phyloP scores from a whole-genome alignment of 495 filamentous ascomycete species.

The Xylona heveae region DNA sequence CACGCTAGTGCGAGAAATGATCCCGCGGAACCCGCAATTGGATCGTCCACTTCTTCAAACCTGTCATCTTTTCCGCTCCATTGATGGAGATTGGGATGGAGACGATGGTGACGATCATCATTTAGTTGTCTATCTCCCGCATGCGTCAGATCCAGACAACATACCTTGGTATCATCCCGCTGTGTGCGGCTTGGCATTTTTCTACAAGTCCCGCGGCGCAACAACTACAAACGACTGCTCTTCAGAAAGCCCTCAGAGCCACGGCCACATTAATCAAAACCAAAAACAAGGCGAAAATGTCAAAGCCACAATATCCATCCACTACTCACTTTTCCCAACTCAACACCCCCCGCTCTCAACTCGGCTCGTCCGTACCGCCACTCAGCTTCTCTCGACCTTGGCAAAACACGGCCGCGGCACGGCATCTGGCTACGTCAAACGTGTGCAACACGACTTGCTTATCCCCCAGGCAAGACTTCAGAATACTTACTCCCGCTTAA shows the following conservation, averaged over 20 bases:
- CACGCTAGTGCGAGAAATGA: constrained; percentile 47
- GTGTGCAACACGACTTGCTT: constrained; percentile 54
- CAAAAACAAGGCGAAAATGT: no score
- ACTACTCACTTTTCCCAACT: constrained; percentile 40
- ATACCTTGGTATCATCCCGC: constrained; percentile 77
- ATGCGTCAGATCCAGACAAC: constrained; percentile 33
- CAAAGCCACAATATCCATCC: constrained; percentile 36
- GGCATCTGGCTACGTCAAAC: constrained; percentile 42
- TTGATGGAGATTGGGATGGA: constrained; percentile 6
- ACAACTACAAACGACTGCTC: constrained; percentile 9
- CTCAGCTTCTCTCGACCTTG: constrained; percentile 46
- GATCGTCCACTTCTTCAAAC: constrained; percentile 62
- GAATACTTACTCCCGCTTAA: constrained; percentile 63
- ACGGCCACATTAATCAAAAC: no score
- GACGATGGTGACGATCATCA: constrained; percentile 15
- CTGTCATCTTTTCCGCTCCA: constrained; percentile 37
- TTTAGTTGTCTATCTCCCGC: constrained; percentile 63
- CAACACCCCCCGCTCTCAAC: constrained; percentile 11
- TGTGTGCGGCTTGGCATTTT: constrained; percentile 48
- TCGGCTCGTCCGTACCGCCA: constrained; percentile 48
- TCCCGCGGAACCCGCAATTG: constrained; percentile 59
- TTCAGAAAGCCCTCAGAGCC: no score
- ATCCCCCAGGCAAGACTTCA: constrained; percentile 54
- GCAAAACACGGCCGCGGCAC: constrained; percentile 53
- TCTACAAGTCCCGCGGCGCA: constrained; percentile 31